Percentiles rank a stretch among this genome's conserved stretches.
phyloP scores from a whole-genome alignment of 208 protist species.

The Trypanosomatidae sp. region DNA sequence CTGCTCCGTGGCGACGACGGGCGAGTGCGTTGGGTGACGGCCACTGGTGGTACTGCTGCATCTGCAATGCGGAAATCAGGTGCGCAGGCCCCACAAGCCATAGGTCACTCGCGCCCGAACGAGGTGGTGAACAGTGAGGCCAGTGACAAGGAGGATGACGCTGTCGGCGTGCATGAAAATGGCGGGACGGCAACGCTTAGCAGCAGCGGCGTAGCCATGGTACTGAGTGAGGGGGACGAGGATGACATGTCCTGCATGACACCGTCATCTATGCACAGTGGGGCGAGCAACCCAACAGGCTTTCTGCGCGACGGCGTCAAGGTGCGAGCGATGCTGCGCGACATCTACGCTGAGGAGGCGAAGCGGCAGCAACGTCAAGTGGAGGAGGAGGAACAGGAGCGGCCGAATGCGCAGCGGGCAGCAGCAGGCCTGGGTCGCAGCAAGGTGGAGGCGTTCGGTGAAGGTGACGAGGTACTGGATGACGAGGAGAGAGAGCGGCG shows the following conservation, averaged over 20 bases:
- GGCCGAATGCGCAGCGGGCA: not conserved
- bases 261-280: not conserved
- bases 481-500: not conserved
- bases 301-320: conserved; percentile 21
- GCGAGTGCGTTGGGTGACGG: conserved; percentile 55
- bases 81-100: not conserved
- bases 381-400: not conserved
- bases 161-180: not conserved
- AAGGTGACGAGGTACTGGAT: not conserved
- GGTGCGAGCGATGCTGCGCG: conserved; percentile 18
- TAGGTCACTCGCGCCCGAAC: too few species aligned
- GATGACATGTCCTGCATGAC: not conserved
- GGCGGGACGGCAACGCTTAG: not conserved
- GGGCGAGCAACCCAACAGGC: not conserved
- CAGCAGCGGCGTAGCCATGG: not conserved
- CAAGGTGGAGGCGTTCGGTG: not conserved
- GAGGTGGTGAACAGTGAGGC: not conserved
- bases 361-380: not conserved
- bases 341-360: conserved; percentile 22
- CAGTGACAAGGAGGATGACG: not conserved
- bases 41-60: not conserved
- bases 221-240: conserved; percentile 1
- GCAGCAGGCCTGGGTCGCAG: too few species aligned
- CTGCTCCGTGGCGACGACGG: conserved; percentile 69
- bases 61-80: not conserved